phyloP scores from a whole-genome alignment of 108 stramenopile species.

The Pseudonitzschia pungens region DNA sequence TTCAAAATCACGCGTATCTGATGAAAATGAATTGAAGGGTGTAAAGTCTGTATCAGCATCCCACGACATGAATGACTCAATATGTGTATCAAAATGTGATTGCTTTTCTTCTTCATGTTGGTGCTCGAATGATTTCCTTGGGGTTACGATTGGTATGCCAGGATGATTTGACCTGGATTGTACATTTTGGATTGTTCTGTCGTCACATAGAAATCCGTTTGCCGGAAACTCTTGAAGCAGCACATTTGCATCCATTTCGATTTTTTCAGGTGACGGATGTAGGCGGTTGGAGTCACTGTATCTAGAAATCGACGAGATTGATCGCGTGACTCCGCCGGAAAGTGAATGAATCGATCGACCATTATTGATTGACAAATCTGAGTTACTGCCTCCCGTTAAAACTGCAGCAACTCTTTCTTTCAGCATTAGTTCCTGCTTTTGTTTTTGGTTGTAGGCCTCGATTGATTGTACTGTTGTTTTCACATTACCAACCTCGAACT shows the following conservation, averaged over 20 bases:
- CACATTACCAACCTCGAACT: neutral
- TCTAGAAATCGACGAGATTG: neutral
- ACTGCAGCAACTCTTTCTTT: conserved; percentile 12
- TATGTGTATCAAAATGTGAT: neutral
- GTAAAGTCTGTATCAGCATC: conserved; percentile 14
- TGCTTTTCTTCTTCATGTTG: neutral
- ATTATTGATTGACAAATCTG: neutral
- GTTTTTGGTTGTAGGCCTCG: conserved; percentile 2
- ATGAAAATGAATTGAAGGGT: neutral
- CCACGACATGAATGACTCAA: neutral
- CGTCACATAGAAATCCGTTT: neutral
- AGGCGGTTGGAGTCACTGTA: neutral
- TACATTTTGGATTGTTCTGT: neutral
- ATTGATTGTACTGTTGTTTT: conserved; percentile 2
- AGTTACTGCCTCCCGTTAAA: neutral
- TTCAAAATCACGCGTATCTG: neutral
- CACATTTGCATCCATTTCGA: neutral
- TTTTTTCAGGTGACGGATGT: neutral
- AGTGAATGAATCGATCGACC: neutral
- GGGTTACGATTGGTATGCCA: neutral
- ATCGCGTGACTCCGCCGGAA: neutral
- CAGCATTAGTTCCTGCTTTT: neutral
- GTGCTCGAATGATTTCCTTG: neutral
- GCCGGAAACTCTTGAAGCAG: neutral
- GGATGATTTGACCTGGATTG: neutral